Evolutionary conservation across 2,329 filamentous ascomycete genomes (phyloP).

Genomic region (Pseudocercospora musae): DNA sequence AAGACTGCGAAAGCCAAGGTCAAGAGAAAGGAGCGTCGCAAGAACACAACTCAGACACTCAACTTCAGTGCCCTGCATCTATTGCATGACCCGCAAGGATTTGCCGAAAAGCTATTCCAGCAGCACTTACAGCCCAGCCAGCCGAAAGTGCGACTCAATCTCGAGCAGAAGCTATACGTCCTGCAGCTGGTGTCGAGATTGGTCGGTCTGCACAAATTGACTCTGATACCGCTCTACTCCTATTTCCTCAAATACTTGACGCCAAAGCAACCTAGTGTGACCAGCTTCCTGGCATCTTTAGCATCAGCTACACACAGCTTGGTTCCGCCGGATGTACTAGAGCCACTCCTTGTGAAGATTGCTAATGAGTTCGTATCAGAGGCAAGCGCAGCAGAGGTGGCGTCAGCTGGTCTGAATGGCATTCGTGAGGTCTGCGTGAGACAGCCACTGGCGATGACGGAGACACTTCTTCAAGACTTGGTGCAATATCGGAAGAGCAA

Average conservation of each 20-base stretch:
- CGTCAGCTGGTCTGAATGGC: slow-evolving; percentile 85
- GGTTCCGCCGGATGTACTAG: slow-evolving; percentile 86
- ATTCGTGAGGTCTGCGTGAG: slow-evolving; percentile 91
- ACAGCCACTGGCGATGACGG: slow-evolving; percentile 93
- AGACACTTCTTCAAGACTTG: slow-evolving; percentile 91
- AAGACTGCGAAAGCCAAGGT: slow-evolving; percentile 79
- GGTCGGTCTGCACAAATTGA: slow-evolving; percentile 89
- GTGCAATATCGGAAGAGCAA: slow-evolving; percentile 96
- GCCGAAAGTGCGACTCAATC: slow-evolving; percentile 75
- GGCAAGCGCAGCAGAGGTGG: slow-evolving; percentile 84
- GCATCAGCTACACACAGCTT: slow-evolving; percentile 89
- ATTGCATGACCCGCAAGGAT: slow-evolving; percentile 89
- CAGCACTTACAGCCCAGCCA: slow-evolving; percentile 76
- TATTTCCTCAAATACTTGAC: slow-evolving; percentile 92
- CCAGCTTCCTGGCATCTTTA: slow-evolving; percentile 85
- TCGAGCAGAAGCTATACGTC: slow-evolving; percentile 87
- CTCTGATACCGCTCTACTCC: slow-evolving; percentile 85
- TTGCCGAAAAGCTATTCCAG: slow-evolving; percentile 82
- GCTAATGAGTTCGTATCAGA: slow-evolving; percentile 98
- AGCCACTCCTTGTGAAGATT: slow-evolving; percentile 90
- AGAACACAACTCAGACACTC: slow-evolving; percentile 77
- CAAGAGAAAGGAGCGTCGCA: slow-evolving; percentile 81
- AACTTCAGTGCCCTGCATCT: slow-evolving; percentile 97
- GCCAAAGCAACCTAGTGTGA: slow-evolving; percentile 83
- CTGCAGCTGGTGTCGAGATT: slow-evolving; percentile 87